Base-by-base conservation (phyloP, 805 yeast species). In the Nakazawaea ishiwadae region DNA sequence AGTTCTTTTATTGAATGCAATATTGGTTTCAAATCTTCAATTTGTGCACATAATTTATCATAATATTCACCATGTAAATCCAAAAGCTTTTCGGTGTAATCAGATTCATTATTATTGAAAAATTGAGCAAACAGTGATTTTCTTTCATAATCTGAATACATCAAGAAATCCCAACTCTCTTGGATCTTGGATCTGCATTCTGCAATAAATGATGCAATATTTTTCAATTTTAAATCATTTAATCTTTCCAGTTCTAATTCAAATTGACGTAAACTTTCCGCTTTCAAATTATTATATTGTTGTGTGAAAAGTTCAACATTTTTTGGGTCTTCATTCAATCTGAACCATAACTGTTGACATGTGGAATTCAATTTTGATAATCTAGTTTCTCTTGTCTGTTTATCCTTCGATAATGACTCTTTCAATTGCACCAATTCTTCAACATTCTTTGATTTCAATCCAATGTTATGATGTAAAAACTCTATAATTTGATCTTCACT, bases 61-160 rank as follows among this genome's bases (percentile, higher is more conserved):
- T 86, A 65, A 51, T 88, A 91, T 1, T 52, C 46, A 50, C 87
- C 91, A 56, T 88, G 89, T 4, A 66, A 65, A 2, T 69, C 71
- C 40, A 90, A 65, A 1, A 85, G 56, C 0, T 63, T 59, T 46
- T 89, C 96, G 45, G 80, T 77, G 37, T 60, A 75, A 12, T 40
- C 17, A 2, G 58, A 38, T 4, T 64, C 64, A 31, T 70, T 73
- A 5, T 58, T 52, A 37, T 58, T 54, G 35, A 60, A 61, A 51
- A 56, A 67, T 18, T 46, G 52, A 9, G 70, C 69, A 24, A 66
- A 56, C 57, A 86, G 84, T 2, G 54, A 55, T 1, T 45, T 46
- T 48, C 75, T 69, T 38, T 81, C 79, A 1, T 64, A 69, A 1
- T 68, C 71, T 1, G 83, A 69, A 47, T 73, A 82, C 56, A 73